Percentiles rank a stretch among this genome's conserved stretches.
Evolutionary conservation across 2,329 filamentous ascomycete genomes (phyloP).

Genomic region (Aspergillus sp.): DNA sequence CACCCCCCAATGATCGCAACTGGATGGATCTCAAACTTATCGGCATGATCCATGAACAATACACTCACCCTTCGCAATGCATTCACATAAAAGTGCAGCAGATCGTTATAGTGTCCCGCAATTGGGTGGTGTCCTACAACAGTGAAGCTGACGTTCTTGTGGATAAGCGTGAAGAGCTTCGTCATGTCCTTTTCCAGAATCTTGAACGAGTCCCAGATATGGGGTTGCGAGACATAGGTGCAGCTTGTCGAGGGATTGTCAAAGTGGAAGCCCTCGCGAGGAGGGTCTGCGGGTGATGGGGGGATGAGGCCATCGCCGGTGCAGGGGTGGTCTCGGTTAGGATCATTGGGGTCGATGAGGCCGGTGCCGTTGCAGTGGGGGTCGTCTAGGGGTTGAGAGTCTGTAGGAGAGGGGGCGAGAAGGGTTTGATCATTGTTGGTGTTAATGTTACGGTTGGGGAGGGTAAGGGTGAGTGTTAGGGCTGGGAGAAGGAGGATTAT

Average conservation of each 20-base stretch:
- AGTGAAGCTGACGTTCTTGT: conserved; percentile 36
- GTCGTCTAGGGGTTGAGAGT: conserved; percentile 14
- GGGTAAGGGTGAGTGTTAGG: conserved; percentile 10
- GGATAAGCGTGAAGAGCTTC: conserved; percentile 35
- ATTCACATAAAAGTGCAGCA: conserved; percentile 39
- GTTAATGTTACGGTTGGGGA: conserved; percentile 1
- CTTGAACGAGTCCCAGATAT: conserved; percentile 39
- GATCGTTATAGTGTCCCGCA: conserved; percentile 34
- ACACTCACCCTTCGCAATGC: conserved; percentile 33
- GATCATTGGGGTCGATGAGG: conserved; percentile 28
- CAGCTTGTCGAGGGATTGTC: conserved; percentile 37
- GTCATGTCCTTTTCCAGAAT: conserved; percentile 34
- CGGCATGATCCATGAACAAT: conserved; percentile 31
- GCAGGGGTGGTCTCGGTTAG: conserved; percentile 14
- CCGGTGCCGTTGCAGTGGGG: conserved; percentile 30
- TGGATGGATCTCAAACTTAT: conserved; percentile 34
- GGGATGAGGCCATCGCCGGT: conserved; percentile 32
- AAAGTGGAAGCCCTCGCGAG: conserved; percentile 33
- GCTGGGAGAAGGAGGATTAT: conserved; percentile 16
- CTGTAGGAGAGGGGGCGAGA: background rate
- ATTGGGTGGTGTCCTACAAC: conserved; percentile 38
- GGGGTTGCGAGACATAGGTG: conserved; percentile 33
- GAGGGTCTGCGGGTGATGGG: conserved; percentile 16
- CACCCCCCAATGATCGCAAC: conserved; percentile 37
- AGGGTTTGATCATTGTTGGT: conserved; percentile 8